A percentile compares a stretch with the other conserved stretches of the same genome.
Conservation (phyloP, 306 rosid species). For the Sesbania bispinosa region DNA sequence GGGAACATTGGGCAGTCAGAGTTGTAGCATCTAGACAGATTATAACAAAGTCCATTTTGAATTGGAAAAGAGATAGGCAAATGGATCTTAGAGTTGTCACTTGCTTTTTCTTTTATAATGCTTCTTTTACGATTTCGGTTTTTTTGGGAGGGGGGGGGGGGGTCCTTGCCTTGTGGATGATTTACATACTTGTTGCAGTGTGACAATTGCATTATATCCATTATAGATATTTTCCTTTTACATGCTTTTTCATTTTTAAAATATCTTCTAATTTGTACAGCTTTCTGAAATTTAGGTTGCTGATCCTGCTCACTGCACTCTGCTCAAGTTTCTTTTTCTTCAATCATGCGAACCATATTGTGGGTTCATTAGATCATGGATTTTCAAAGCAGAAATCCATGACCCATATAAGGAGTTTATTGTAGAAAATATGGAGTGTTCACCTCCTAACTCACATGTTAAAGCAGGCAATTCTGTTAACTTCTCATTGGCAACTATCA, state of each 20-base stretch:
- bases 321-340: constrained; percentile 87
- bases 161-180: too few species aligned
- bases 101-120: too few species aligned
- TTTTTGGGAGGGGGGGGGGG: too few species aligned
- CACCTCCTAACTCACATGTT: constrained; percentile 32
- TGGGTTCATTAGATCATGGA: constrained; percentile 89
- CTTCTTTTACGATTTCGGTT: too few species aligned
- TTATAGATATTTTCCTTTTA: neutral
- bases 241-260: neutral
- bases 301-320: constrained; percentile 74
- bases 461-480: constrained; percentile 43
- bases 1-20: too few species aligned
- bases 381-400: constrained; percentile 86
- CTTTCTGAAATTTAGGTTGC: constrained; percentile 64
- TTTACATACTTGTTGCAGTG: neutral
- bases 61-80: too few species aligned
- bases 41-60: too few species aligned
- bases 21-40: too few species aligned
- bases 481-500: constrained; percentile 53
- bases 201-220: neutral
- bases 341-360: constrained; percentile 89
- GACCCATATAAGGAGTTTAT: constrained; percentile 91
- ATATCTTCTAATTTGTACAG: neutral
- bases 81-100: too few species aligned
- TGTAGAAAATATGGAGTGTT: constrained; percentile 48